Evolutionary conservation across 2,329 filamentous ascomycete genomes (phyloP), one percentile per base, ranked within the genome.

Genomic region (Didymella pomorum): DNA sequence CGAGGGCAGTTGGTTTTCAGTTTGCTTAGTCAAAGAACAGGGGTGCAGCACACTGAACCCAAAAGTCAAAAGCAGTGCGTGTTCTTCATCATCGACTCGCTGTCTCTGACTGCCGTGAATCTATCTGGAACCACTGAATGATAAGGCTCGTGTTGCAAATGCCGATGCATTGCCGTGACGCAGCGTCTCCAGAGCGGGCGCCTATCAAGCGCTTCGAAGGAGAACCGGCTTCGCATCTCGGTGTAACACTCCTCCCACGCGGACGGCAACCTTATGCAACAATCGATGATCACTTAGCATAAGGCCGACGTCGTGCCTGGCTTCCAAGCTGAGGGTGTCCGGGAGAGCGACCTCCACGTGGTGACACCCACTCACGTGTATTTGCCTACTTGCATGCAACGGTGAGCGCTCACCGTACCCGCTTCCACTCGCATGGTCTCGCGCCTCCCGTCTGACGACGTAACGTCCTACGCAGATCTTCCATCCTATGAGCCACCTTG

Each of bases 401-500:
- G 28, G 49, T 48, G 43, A 48, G 43, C 35, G 31, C 41, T 39
- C 45, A 18, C 20, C 43, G 26, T 37, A 31, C 10, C 16, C 33
- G 39, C 45, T 50, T 39, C 23, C 26, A 47, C 39, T 47, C 48
- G 56, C 21, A 18, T 26, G 6, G 12, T n/a, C 11, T 10, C 20
- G 37, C 20, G 20, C 11, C 11, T 43, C 7, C 21, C 14, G 41
- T 26, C 23, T n/a, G 16, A 43, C 41, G 5, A 43, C 21, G 23
- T n/a, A 26, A 45, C 45, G 41, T 58, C 45, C 42, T 45, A 54
- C 26, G 56, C 51, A 50, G 50, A 46, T 54, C 56, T 51, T 50
- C 50, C 41, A 41, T 51, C 56, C 41, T 26, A 43, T 26, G 41
- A 26, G 14, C 11, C 21, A 14, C 5, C 21, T 16, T 10, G 21